Conservation (phyloP, 1,284 basidiomycete genomes). For the Cerrena zonata region DNA sequence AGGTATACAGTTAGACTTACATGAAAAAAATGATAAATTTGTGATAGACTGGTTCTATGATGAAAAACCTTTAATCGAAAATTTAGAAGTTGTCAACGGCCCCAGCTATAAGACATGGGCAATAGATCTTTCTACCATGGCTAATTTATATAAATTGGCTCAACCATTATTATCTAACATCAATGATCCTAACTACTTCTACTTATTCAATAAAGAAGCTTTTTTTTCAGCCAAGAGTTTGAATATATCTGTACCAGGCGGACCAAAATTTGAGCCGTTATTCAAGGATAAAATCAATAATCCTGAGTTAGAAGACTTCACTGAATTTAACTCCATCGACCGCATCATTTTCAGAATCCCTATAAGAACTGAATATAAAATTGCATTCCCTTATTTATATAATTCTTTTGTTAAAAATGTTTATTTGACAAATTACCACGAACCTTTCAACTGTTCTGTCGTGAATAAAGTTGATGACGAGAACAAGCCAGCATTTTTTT, state of each 20-base stretch:
- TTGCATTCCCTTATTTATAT: slow-evolving; percentile 98
- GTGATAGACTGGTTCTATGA: slow-evolving; percentile 99
- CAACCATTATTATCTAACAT: slow-evolving; percentile 90
- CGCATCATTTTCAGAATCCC: slow-evolving; percentile 99
- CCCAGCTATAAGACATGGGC: slow-evolving; percentile 92
- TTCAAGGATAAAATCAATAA: slow-evolving; percentile 95
- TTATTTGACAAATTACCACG: slow-evolving; percentile 86
- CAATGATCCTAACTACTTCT: slow-evolving; percentile 82
- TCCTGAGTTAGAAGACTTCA: slow-evolving; percentile 98
- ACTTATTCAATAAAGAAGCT: slow-evolving; percentile 95
- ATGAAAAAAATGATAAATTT: slow-evolving; percentile 88
- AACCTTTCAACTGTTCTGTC: slow-evolving; percentile 95
- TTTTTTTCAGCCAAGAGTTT: slow-evolving; percentile 98
- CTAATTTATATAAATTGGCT: slow-evolving; percentile 92
- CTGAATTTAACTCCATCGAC: slow-evolving; percentile 99
- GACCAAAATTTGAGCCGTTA: slow-evolving; percentile 94
- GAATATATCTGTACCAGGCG: slow-evolving; percentile 97
- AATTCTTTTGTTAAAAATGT: slow-evolving; percentile 96
- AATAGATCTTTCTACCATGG: slow-evolving; percentile 89
- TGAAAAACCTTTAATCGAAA: slow-evolving; percentile 88
- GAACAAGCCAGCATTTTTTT: slow-evolving; percentile 97
- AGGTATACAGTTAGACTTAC: slow-evolving; percentile 94
- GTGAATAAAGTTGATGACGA: slow-evolving; percentile 99
- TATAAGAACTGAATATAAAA: slow-evolving; percentile 98
- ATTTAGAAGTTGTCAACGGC: slow-evolving; percentile 81